Evolutionary conservation across 768 basidiomycete species (phyloP).

Genomic region (Trichaptum fuscoviolaceum): DNA sequence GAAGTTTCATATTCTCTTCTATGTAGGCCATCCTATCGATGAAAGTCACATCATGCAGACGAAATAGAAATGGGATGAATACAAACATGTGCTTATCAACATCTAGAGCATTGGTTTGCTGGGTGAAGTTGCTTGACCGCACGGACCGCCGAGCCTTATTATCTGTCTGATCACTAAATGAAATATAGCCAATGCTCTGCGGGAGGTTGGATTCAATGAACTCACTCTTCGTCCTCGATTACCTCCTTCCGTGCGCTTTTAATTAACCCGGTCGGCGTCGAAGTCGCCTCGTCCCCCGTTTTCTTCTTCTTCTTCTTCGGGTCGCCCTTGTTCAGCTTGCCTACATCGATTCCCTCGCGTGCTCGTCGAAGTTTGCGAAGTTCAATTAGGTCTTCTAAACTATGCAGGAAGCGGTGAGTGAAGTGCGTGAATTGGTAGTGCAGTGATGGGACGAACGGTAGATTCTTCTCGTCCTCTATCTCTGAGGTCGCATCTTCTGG

Average conservation of each 20-base stretch:
- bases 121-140: constrained; percentile 89
- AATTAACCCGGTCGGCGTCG: constrained; percentile 48
- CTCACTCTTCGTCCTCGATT: constrained; percentile 57
- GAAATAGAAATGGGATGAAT: neutral
- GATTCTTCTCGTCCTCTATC: constrained; percentile 16
- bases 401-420: constrained; percentile 23
- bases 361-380: constrained; percentile 69
- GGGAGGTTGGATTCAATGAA: constrained; percentile 11
- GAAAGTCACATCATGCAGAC: neutral
- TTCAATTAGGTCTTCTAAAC: constrained; percentile 80
- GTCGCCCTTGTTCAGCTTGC: constrained; percentile 83
- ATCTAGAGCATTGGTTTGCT: constrained; percentile 92
- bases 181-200: neutral
- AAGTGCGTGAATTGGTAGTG: neutral
- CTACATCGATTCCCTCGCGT: constrained; percentile 79
- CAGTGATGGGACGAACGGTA: constrained; percentile 16
- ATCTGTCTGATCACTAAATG: constrained; percentile 44
- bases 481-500: constrained; percentile 4
- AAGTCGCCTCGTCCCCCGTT: constrained; percentile 39
- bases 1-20: constrained; percentile 84
- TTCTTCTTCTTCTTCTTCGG: constrained; percentile 64
- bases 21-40: constrained; percentile 90
- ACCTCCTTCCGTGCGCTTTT: constrained; percentile 38
- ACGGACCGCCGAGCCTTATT: constrained; percentile 71
- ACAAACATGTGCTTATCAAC: constrained; percentile 98